phyloP scores from a whole-genome alignment of 2,329 filamentous ascomycete species.

The Lachnum nothofagi region DNA sequence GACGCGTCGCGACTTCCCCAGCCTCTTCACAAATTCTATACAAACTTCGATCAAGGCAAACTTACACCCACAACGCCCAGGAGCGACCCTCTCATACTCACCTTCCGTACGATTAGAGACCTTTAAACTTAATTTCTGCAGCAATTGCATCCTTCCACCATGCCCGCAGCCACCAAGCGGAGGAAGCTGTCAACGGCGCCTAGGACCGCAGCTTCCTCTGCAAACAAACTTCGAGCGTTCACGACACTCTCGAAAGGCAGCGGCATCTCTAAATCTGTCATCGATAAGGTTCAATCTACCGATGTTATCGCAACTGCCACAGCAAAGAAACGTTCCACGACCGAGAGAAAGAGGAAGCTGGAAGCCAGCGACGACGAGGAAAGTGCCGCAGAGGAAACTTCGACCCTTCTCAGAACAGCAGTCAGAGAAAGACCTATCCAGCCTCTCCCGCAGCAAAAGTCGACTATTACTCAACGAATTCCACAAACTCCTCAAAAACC shows the following conservation, averaged over 20 bases:
- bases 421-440: constrained; percentile 13
- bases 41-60: neutral
- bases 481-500: constrained; percentile 28
- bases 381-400: constrained; percentile 6
- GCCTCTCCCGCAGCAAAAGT: constrained; percentile 10
- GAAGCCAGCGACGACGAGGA: constrained; percentile 22
- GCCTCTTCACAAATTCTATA: constrained; percentile 12
- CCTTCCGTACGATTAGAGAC: constrained; percentile 17
- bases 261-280: constrained; percentile 29
- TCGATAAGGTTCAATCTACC: constrained; percentile 30
- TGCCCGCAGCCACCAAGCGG: constrained; percentile 30
- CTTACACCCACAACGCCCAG: constrained; percentile 1
- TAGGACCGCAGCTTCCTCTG: constrained; percentile 23
- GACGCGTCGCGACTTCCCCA: constrained; percentile 21
- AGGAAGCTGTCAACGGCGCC: constrained; percentile 25
- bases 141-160: constrained; percentile 22
- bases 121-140: constrained; percentile 19
- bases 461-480: constrained; percentile 6
- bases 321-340: constrained; percentile 28
- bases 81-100: constrained; percentile 16
- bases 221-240: constrained; percentile 32
- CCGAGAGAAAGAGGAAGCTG: constrained; percentile 32
- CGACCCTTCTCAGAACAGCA: constrained; percentile 8
- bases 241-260: constrained; percentile 40
- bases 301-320: constrained; percentile 31